Base-by-base conservation (phyloP, 2,329 filamentous ascomycete genomes). In the Grosmannia penicillata region DNA sequence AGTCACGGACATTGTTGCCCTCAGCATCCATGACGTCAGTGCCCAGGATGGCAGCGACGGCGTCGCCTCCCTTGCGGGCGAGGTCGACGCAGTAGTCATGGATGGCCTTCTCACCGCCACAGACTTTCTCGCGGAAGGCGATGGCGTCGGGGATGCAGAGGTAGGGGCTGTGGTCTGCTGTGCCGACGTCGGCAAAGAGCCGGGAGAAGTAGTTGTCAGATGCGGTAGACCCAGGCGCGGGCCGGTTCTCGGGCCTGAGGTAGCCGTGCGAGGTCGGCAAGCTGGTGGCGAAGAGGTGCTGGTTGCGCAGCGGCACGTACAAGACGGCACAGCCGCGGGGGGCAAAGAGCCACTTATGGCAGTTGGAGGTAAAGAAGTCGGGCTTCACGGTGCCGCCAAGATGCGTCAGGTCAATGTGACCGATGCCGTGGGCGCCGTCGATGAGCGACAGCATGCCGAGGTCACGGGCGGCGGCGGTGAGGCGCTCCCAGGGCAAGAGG, bases 331-430 rank as follows among this genome's bases (percentile, higher is more conserved):
- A 80, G 34, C 73, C 74, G 38, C 81, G 75, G 10, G 82, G 82
- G 4, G 71, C 68, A 51, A 70, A 78, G 7, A 87, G 68, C 82
- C 82, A 87, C 53, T 83, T 84, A 57, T 84, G 76, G 45, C 70
- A 75, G 50, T 86, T 87, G 41, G 62, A 74, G 27, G 81, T 68
- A 47, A 83, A 75, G 57, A 86, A 86, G 55, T 87, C 81, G 0
- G 79, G 71, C 28, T 72, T 61, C 17, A 83, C 55, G 13, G 33
- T 21, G 32, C 6, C 5, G 37, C 54, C 53, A 24, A 85, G 56
- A 52, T 82, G 49, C 10, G 47, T 66, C 5, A 86, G 53, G 4
- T 72, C 65, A n/a, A 86, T 65, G 37, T 82, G 75, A 0, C 82
- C 82, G 24, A 85, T 58, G 0, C 70, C 72, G 53, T 87, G 82